Evolutionary conservation across 331 rosid species (phyloP).

Genomic region (Malus hybrid): DNA sequence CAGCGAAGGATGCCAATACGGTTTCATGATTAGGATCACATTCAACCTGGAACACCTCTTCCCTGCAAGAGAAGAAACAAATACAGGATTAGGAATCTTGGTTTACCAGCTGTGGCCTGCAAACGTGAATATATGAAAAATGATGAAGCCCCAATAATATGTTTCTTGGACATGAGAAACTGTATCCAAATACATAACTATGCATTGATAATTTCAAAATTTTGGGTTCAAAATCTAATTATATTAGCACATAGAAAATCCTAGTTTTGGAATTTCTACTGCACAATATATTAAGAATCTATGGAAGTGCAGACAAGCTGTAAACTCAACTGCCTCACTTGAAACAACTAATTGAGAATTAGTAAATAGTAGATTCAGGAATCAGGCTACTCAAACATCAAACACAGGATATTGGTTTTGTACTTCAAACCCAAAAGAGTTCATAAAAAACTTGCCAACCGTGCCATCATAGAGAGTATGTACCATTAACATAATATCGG

Average conservation of each 20-base stretch:
- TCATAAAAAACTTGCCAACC: not conserved
- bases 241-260: not conserved
- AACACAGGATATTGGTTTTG: not conserved
- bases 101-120: not conserved
- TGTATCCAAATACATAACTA: not conserved
- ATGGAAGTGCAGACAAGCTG: not conserved
- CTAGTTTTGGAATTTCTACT: not conserved
- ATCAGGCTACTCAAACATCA: not conserved
- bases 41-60: slow-evolving; percentile 93
- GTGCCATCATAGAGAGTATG: not conserved
- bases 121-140: not conserved
- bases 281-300: not conserved
- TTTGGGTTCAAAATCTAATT: not conserved
- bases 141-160: not conserved
- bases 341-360: not conserved
- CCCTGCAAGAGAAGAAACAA: slow-evolving; percentile 34
- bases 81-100: not conserved
- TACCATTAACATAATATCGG: not conserved
- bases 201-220: not conserved
- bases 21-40: slow-evolving; percentile 96
- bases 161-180: not conserved
- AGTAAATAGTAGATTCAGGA: not conserved
- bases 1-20: slow-evolving; percentile 76
- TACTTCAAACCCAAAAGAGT: not conserved
- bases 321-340: not conserved